Base-by-base conservation (phyloP, 805 yeast genomes). In the Brettanomyces naardenensis region DNA sequence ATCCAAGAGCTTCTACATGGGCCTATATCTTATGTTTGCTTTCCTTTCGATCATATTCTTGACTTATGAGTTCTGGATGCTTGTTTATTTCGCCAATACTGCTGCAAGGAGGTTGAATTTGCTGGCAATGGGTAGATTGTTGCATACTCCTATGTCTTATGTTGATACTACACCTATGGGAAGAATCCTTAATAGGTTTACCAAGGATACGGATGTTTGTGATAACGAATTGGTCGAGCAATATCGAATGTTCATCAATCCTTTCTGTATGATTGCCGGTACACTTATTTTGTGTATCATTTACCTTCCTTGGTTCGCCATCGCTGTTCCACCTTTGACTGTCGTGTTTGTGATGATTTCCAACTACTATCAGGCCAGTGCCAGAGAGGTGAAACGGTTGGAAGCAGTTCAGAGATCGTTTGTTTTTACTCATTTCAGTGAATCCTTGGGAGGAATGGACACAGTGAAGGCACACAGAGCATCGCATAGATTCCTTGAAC, bases 141-240 rank as follows among this genome's bases (percentile, higher is more conserved):
- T 87, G 42, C 78, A 78, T 43, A 78, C 92, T 2, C 95, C 95
- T 34, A 84, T 85, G 90, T 61, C 78, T 1, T 88, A 75, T 54
- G 69, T 86, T 61, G 95, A 88, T 52, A 76, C 86, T 9, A 83
- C 94, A 0, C 96, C 96, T 14, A 70, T 84, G 67, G 95, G 96
- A 2, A 69, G 95, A 47, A 78, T 87, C 41, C 64, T 88, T 55
- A 87, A 85, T 59, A 66, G 95, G 47, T 87, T 86, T 57, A 85
- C 95, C 3, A 85, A 85, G 49, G 96, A 87, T 57, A 81, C 92
- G 0, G 33, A 87, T 54, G 78, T 78, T 4, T 62, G 86, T 56
- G 95, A 87, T 52, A 85, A 83, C 53, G 90, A 82, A 58, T 62
- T 86, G 41, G 71, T 76, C 39, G 88, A 82, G 53, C 83, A 80